phyloP scores from a whole-genome alignment of 2,329 filamentous ascomycete genomes.

The Ceratocystis harringtonii region DNA sequence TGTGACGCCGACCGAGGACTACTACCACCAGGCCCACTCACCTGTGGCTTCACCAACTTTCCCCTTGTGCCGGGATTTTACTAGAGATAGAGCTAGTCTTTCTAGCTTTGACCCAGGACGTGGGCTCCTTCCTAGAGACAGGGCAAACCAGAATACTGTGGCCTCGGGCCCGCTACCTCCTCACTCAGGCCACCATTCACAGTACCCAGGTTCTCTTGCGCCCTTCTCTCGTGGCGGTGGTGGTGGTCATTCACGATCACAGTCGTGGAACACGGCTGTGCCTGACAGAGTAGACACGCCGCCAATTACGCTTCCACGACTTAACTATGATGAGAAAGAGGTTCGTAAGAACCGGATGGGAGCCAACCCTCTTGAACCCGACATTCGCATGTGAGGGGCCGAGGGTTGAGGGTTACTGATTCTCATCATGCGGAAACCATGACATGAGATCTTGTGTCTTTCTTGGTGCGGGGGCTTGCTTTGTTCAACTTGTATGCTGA shows the following conservation, averaged over 20 bases:
- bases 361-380: slow-evolving; percentile 11
- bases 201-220: not conserved
- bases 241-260: slow-evolving; percentile 9
- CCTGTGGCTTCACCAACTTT: slow-evolving; percentile 12
- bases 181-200: not conserved
- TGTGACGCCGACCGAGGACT: slow-evolving; percentile 14
- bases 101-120: slow-evolving; percentile 15
- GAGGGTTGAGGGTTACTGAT: not conserved
- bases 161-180: not conserved
- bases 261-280: slow-evolving; percentile 14
- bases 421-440: not conserved
- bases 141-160: not conserved
- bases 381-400: slow-evolving; percentile 7
- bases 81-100: slow-evolving; percentile 13
- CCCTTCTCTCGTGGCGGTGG: slow-evolving; percentile 1
- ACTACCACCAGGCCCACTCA: slow-evolving; percentile 10
- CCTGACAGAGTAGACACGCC: not conserved
- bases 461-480: not conserved
- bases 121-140: not conserved
- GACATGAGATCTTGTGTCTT: not conserved
- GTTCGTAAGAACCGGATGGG: not conserved
- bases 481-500: not conserved
- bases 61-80: slow-evolving; percentile 1
- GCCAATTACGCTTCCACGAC: slow-evolving; percentile 4
- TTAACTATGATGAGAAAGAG: slow-evolving; percentile 9